Evolutionary conservation across 1,284 basidiomycete genomes (phyloP), one percentile per base, ranked within the genome.

Genomic region (Trametes hirsuta): DNA sequence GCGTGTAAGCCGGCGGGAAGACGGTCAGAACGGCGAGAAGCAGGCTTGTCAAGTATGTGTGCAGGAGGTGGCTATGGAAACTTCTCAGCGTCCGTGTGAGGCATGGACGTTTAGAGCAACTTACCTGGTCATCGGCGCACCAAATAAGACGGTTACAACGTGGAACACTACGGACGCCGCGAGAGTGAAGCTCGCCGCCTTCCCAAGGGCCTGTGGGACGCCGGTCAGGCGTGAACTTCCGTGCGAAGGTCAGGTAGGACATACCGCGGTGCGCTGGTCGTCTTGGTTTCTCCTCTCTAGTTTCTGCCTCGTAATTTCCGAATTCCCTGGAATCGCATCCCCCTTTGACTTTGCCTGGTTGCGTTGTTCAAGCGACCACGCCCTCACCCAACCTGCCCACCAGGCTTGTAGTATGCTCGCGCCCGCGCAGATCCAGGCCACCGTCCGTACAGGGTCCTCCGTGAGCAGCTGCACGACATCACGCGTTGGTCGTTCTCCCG

Each of bases 311-410:
- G 61, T 68, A 8, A 51, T 49, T 44, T 72, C 67, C 42, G 62
- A 67, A 55, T 53, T 63, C 39, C 70, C 69, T 22, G 66, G 63
- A 21, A 64, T 59, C 25, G 68, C 55, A 30, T 53, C 69, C 48
- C 69, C 66, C 21, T 58, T 65, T 21, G 53, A 50, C 22, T 56
- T 61, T 8, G 66, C 46, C 10, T 45, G 46, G 15, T 47, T 45
- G 21, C 66, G 58, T 6, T 55, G 53, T 21, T 70, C 70, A 9
- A 71, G 63, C 18, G 64, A 55, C 87, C 87, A 91, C 30, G 72
- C 61, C 53, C 82, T 75, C 63, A 91, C 68, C 79, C 85, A 89
- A 6, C 81, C 81, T 1, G 83, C 88, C 90, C 91, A 94, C 88
- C 90, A 93, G 8, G 75, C 74, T 68, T 91, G 84, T 44, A 92